phyloP scores from a whole-genome alignment of 1,139 yeast species.

The Nakaseomyces sp. region DNA sequence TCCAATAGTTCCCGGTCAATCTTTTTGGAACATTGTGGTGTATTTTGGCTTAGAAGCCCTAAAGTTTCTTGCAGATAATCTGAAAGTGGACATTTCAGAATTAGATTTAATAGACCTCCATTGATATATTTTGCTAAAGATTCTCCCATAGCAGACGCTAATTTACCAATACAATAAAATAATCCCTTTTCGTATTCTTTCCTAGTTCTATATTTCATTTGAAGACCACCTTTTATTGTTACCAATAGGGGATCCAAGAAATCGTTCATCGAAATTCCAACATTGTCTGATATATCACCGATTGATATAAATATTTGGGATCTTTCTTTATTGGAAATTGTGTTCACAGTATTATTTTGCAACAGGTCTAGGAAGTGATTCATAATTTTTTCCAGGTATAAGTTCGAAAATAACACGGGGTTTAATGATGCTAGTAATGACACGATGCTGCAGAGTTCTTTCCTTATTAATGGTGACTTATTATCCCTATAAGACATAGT shows the following conservation, averaged over 20 bases:
- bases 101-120: constrained; percentile 67
- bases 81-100: constrained; percentile 76
- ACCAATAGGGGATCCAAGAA: constrained; percentile 82
- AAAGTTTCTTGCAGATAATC: constrained; percentile 72
- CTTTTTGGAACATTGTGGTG: constrained; percentile 71
- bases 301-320: constrained; percentile 72
- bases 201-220: constrained; percentile 55
- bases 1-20: constrained; percentile 68
- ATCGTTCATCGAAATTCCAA: constrained; percentile 78
- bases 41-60: constrained; percentile 54
- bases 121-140: constrained; percentile 85
- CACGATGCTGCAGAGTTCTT: constrained; percentile 71
- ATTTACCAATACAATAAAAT: constrained; percentile 79
- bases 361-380: constrained; percentile 70
- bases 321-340: constrained; percentile 41
- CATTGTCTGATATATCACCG: constrained; percentile 78
- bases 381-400: constrained; percentile 73
- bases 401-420: constrained; percentile 66
- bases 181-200: constrained; percentile 80
- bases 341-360: constrained; percentile 46
- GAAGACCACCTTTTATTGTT: constrained; percentile 72
- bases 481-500: constrained; percentile 73
- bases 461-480: constrained; percentile 64
- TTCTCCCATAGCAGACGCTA: constrained; percentile 89
- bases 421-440: constrained; percentile 79